A percentile compares a stretch with the other conserved stretches of the same genome.
Conservation (phyloP, 179 eudicot genomes). For the Corrigiola litoralis region DNA sequence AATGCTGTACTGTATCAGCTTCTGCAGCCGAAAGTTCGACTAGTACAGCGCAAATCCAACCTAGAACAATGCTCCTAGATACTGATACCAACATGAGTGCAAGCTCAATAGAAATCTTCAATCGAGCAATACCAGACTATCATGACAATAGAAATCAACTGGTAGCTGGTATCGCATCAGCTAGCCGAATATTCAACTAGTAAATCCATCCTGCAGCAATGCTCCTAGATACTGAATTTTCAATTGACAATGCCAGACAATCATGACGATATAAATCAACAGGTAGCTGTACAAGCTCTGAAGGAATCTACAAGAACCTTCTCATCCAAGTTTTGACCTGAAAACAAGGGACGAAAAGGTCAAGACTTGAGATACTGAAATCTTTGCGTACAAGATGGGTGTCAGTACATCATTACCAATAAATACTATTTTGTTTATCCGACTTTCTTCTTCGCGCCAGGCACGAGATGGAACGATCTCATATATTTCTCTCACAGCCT, state of each 20-base stretch:
- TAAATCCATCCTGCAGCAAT: too few relatives aligned
- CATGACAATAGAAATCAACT: too few relatives aligned
- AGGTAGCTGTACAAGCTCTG: slow-evolving; percentile 35
- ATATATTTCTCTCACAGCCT: slow-evolving; percentile 95
- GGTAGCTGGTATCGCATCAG: too few relatives aligned
- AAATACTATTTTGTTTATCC: slow-evolving; percentile 69
- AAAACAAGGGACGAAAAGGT: slow-evolving; percentile 4
- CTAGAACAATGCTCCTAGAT: too few relatives aligned
- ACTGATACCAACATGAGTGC: too few relatives aligned
- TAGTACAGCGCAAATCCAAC: neutral
- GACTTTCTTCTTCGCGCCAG: slow-evolving; percentile 62
- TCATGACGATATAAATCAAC: neutral
- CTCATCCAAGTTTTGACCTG: slow-evolving; percentile 79
- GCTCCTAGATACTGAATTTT: too few relatives aligned
- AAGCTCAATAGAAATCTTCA: too few relatives aligned
- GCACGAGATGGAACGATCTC: slow-evolving; percentile 83
- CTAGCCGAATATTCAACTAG: too few relatives aligned
- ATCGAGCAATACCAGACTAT: too few relatives aligned
- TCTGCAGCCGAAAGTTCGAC: neutral
- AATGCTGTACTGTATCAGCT: too few relatives aligned
- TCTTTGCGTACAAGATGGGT: neutral
- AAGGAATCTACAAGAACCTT: slow-evolving; percentile 52
- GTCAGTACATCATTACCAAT: slow-evolving; percentile 46
- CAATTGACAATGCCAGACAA: neutral
- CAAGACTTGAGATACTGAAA: neutral